phyloP scores from a whole-genome alignment of 306 rosid species.

The cucumber (Cucumis sativus) region Cucumber_9930_V3 NC_026658.2:10401501-10402000 shows the following conservation, averaged over 20 bases:
- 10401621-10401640: not conserved
- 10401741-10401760: conserved; percentile 47
- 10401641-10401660: not conserved
- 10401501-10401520: too few species aligned
- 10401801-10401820: conserved; percentile 15
- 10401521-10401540: too few species aligned
- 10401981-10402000: conserved; percentile 70
- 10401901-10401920: conserved; percentile 31
- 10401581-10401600: fast-evolving
- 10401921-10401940: conserved; percentile 18
- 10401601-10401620: too few species aligned
- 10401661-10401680: not conserved
- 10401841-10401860: conserved; percentile 38
- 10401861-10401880: conserved; percentile 25
- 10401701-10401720: conserved; percentile 49
- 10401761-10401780: conserved; percentile 14
- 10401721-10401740: conserved; percentile 65
- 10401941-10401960: conserved; percentile 25
- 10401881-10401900: conserved; percentile 29
- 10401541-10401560: too few species aligned
- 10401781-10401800: conserved; percentile 11
- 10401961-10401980: conserved; percentile 52
- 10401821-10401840: conserved; percentile 53
- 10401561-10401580: too few species aligned
- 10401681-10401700: conserved; percentile 47